A percentile compares a stretch with the other conserved stretches of the same genome.
Conservation (phyloP, 1,284 basidiomycete genomes). For the Cryptococcus jaspeensis region DNA sequence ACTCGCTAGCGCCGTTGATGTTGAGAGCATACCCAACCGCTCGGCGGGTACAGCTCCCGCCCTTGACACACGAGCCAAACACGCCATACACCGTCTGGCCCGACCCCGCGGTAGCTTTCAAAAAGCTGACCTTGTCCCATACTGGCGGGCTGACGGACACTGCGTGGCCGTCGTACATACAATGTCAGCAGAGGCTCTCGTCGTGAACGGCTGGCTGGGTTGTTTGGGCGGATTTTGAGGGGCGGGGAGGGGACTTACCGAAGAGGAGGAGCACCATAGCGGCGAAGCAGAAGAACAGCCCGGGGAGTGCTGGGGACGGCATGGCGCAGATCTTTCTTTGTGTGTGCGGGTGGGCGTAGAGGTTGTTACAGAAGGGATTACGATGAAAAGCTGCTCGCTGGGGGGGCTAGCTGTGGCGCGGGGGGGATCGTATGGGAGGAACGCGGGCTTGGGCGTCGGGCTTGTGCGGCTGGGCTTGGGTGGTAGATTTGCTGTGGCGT, state of each 20-base stretch:
- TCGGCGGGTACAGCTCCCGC: slow-evolving; percentile 48
- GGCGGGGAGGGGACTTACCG: slow-evolving; percentile 9
- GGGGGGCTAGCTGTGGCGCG: slow-evolving; percentile 2
- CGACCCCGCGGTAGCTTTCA: slow-evolving; percentile 56
- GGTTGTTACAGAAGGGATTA: no score
- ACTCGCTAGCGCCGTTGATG: slow-evolving; percentile 18
- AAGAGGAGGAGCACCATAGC: slow-evolving; percentile 30
- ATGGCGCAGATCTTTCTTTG: slow-evolving; percentile 20
- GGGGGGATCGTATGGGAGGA: neutral
- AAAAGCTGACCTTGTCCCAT: slow-evolving; percentile 69
- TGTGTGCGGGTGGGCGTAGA: neutral
- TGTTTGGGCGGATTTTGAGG: neutral
- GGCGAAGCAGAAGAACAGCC: slow-evolving; percentile 50
- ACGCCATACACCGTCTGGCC: slow-evolving; percentile 63
- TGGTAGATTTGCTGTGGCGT: neutral
- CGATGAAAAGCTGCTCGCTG: no score
- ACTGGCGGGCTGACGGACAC: slow-evolving; percentile 63
- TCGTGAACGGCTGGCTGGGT: no score
- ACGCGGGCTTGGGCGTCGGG: neutral
- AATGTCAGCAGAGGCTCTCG: neutral
- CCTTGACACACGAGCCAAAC: slow-evolving; percentile 66
- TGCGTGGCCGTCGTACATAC: slow-evolving; percentile 60
- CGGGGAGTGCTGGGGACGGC: slow-evolving; percentile 54
- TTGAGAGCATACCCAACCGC: slow-evolving; percentile 41
- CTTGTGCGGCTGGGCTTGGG: neutral